phyloP scores from a whole-genome alignment of 1,284 basidiomycete species.

The Exobasidium cylindrosporum region DNA sequence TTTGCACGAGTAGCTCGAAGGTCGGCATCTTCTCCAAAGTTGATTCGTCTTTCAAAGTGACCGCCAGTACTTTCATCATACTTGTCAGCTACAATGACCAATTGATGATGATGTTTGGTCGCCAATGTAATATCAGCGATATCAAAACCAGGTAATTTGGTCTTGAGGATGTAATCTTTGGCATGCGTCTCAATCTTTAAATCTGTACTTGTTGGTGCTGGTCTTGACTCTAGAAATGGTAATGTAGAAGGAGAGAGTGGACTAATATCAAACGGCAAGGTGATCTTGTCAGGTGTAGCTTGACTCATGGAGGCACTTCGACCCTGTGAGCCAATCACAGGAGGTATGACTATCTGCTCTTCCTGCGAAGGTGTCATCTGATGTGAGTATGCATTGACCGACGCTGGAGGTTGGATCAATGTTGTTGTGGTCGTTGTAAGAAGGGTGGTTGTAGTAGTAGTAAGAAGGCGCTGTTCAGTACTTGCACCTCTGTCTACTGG shows the following conservation, averaged over 20 bases:
- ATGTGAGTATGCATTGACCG: background rate
- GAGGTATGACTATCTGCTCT: too few relatives aligned
- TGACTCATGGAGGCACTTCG: background rate
- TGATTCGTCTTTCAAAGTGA: conserved; percentile 47
- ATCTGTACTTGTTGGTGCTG: conserved; percentile 38
- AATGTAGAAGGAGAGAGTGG: conserved; percentile 30
- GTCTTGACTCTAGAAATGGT: conserved; percentile 36
- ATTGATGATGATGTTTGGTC: conserved; percentile 46
- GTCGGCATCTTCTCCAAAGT: conserved; percentile 41
- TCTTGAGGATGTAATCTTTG: conserved; percentile 26
- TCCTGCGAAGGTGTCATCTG: too few relatives aligned
- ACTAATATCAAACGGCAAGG: conserved; percentile 4
- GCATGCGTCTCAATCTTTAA: conserved; percentile 34
- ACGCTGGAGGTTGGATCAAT: background rate
- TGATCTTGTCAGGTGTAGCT: background rate
- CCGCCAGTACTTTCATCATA: conserved; percentile 38
- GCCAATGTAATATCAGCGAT: conserved; percentile 47
- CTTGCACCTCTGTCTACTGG: background rate
- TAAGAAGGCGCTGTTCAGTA: conserved; percentile 13
- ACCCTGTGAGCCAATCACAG: background rate
- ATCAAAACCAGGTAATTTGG: conserved; percentile 42
- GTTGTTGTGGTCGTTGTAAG: conserved; percentile 20
- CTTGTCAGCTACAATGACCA: conserved; percentile 49
- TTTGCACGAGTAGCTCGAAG: conserved; percentile 33
- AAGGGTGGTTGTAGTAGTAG: conserved; percentile 30